These are phyloP conservation scores for Calonectria pseudoreteaudii DNA, from an alignment of 2,329 filamentous ascomycete genomes.

Conservation along the genomic window DNA sequence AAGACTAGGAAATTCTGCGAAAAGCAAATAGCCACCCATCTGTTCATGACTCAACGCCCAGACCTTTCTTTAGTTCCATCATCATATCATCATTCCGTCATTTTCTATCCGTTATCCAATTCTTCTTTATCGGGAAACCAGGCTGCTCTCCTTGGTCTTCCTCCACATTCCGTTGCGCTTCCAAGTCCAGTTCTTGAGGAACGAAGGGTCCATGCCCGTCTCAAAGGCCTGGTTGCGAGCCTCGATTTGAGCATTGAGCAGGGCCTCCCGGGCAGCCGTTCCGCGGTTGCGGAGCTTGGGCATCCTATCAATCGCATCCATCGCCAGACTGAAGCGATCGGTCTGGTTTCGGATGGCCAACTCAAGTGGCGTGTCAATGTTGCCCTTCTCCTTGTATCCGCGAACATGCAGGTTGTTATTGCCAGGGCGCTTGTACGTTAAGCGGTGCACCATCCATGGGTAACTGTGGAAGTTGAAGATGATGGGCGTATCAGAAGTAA, in stretches of 20 bases:
- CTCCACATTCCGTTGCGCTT: slow-evolving; percentile 58
- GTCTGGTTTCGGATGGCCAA: slow-evolving; percentile 82
- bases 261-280: slow-evolving; percentile 69
- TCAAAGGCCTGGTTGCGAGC: slow-evolving; percentile 76
- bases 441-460: slow-evolving; percentile 81
- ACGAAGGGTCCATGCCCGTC: slow-evolving; percentile 75
- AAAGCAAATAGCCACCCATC: slow-evolving; percentile 19
- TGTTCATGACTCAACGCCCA: slow-evolving; percentile 35
- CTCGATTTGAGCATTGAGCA: slow-evolving; percentile 73
- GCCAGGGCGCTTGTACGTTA: slow-evolving; percentile 81
- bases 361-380: slow-evolving; percentile 85
- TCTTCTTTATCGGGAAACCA: slow-evolving; percentile 38
- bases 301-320: slow-evolving; percentile 80
- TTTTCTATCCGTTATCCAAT: slow-evolving; percentile 28
- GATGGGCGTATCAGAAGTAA: slow-evolving; percentile 78
- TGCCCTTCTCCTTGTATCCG: slow-evolving; percentile 86
- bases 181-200: slow-evolving; percentile 76
- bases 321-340: slow-evolving; percentile 81
- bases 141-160: slow-evolving; percentile 41
- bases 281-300: slow-evolving; percentile 72
- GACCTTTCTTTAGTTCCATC: slow-evolving; percentile 25
- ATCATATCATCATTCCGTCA: slow-evolving; percentile 18
- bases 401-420: slow-evolving; percentile 77
- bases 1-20: slow-evolving; percentile 28
- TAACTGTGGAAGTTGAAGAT: slow-evolving; percentile 91